These are phyloP conservation scores for Crithidia thermophila DNA, from an alignment of 208 protist genomes.

Conservation along the genomic window DNA sequence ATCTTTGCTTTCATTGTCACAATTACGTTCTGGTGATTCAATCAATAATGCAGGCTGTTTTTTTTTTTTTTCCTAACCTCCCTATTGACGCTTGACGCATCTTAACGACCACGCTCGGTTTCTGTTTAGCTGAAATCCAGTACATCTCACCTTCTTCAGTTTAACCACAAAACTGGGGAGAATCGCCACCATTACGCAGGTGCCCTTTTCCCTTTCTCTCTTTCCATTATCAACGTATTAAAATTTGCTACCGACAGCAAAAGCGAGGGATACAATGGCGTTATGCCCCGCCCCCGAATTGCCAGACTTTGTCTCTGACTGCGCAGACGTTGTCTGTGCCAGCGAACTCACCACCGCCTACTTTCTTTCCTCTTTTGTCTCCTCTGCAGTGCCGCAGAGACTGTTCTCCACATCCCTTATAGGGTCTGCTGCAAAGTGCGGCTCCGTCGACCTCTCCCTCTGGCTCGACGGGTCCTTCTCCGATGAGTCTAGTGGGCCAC, in stretches of 20 bases:
- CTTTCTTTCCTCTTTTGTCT: constrained; percentile 10
- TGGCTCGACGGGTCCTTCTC: not conserved
- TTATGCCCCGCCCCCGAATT: constrained; percentile 1
- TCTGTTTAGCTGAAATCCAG: no score
- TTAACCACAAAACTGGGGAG: no score
- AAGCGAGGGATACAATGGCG: no score
- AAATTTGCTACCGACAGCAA: no score
- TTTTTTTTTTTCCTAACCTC: no score
- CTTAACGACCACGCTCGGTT: no score
- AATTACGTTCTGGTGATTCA: not conserved
- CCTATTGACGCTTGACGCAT: no score
- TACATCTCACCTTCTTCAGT: no score
- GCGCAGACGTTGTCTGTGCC: constrained; percentile 26
- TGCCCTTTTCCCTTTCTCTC: not conserved
- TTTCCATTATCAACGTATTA: not conserved
- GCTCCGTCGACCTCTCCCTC: constrained; percentile 12
- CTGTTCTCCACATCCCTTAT: constrained; percentile 2
- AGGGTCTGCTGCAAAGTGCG: not conserved
- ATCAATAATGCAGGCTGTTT: no score
- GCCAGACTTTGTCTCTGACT: constrained; percentile 26
- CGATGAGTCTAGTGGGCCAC: not conserved
- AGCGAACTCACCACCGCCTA: not conserved
- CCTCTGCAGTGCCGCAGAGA: not conserved
- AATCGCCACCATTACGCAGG: no score
- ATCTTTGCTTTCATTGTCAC: constrained; percentile 9